Evolutionary conservation across 257 asterid species (phyloP).

Genomic region (Marsdenia floribunda): DNA sequence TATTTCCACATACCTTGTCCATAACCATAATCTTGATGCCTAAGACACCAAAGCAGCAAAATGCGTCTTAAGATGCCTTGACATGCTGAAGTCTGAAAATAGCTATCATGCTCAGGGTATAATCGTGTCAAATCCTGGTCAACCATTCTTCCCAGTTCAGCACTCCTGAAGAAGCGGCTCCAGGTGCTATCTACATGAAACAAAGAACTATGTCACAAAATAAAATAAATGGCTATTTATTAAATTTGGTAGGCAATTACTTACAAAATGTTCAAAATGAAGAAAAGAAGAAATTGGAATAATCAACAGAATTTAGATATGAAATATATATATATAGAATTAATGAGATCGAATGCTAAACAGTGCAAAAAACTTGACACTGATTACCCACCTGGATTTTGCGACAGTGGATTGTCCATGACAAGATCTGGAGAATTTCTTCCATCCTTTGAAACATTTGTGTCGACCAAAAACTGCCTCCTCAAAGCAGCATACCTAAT

Average conservation of each 20-base stretch:
- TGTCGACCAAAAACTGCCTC: slow-evolving; percentile 86
- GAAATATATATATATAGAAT: not conserved
- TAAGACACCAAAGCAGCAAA: slow-evolving; percentile 88
- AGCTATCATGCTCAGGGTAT: slow-evolving; percentile 92
- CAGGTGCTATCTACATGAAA: slow-evolving; percentile 80
- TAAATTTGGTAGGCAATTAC: not conserved
- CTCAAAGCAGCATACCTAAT: slow-evolving; percentile 82
- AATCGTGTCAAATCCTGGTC: slow-evolving; percentile 95
- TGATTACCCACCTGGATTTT: slow-evolving; percentile 62
- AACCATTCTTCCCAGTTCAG: slow-evolving; percentile 89
- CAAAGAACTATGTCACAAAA: not conserved
- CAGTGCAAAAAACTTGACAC: too few species aligned
- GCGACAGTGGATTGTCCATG: slow-evolving; percentile 93
- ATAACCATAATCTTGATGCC: slow-evolving; percentile 78
- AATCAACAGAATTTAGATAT: not conserved
- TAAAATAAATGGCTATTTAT: not conserved
- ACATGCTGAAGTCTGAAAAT: slow-evolving; percentile 82
- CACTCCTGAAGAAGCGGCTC: slow-evolving; percentile 90
- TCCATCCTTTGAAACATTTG: slow-evolving; percentile 71
- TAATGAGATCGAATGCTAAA: too few species aligned
- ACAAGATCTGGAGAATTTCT: slow-evolving; percentile 64
- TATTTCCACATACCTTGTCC: slow-evolving; percentile 58
- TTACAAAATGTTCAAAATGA: not conserved
- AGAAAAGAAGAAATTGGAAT: not conserved
- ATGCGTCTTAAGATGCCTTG: slow-evolving; percentile 85